These are phyloP conservation scores for Ammopiptanthus mongolicus DNA, from an alignment of 306 rosid genomes.

Conservation along the genomic window DNA sequence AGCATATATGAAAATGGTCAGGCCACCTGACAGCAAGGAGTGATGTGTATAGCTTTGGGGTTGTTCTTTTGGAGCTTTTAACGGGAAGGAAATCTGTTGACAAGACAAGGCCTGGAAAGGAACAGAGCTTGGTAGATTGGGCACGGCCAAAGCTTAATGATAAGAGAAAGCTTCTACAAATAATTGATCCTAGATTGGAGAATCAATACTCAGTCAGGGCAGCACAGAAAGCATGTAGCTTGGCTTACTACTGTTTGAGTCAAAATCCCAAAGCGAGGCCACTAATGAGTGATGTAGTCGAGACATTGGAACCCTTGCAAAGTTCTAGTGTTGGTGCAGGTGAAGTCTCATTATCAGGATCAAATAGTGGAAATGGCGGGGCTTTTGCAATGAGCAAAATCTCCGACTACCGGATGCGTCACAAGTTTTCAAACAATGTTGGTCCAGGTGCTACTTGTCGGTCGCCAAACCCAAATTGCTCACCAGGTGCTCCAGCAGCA, in stretches of 20 bases:
- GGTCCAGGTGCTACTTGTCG: slow-evolving; percentile 77
- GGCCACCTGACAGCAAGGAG: slow-evolving; percentile 99
- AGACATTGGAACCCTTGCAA: slow-evolving; percentile 94
- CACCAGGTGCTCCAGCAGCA: slow-evolving; percentile 75
- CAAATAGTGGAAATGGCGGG: slow-evolving; percentile 38
- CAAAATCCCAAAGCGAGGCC: slow-evolving; percentile 99
- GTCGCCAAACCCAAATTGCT: slow-evolving; percentile 84
- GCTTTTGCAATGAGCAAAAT: slow-evolving; percentile 64
- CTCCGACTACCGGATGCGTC: slow-evolving; percentile 66
- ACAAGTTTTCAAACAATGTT: slow-evolving; percentile 67
- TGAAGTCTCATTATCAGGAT: slow-evolving; percentile 56
- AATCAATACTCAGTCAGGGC: slow-evolving; percentile 91
- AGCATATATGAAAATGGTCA: slow-evolving; percentile 40
- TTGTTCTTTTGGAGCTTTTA: slow-evolving; percentile 95
- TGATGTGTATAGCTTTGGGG: slow-evolving; percentile 97
- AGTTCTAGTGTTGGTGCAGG: slow-evolving; percentile 54
- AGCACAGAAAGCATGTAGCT: slow-evolving; percentile 98
- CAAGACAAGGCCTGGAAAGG: slow-evolving; percentile 92
- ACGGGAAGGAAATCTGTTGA: slow-evolving; percentile 94
- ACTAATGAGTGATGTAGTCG: slow-evolving; percentile 98
- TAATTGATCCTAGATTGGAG: slow-evolving; percentile 91
- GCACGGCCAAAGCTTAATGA: slow-evolving; percentile 97
- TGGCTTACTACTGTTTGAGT: slow-evolving; percentile 96
- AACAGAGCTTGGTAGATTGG: slow-evolving; percentile 98
- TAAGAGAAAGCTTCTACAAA: slow-evolving; percentile 93